phyloP scores from a whole-genome alignment of 768 basidiomycete species.

The Mycena kentingensis region DNA sequence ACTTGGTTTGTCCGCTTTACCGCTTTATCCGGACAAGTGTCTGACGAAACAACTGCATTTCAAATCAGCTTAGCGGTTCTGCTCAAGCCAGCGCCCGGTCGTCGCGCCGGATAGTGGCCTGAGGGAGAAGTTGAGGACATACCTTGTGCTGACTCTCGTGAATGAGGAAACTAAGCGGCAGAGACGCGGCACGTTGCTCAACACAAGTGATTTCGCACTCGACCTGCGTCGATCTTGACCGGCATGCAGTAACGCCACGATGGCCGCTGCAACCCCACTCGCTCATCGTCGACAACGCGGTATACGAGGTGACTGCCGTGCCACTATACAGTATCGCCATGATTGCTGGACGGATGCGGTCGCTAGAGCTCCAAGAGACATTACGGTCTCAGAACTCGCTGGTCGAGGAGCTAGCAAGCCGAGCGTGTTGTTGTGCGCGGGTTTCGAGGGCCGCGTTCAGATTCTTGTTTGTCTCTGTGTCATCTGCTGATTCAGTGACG shows the following conservation, averaged over 20 bases:
- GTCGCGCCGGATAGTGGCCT: constrained; percentile 44
- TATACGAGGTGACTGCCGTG: constrained; percentile 69
- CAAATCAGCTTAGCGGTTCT: constrained; percentile 68
- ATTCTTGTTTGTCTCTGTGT: constrained; percentile 2
- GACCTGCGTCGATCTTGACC: constrained; percentile 53
- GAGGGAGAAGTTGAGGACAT: constrained; percentile 54
- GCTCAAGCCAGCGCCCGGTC: constrained; percentile 63
- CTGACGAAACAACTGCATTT: constrained; percentile 63
- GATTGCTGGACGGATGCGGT: constrained; percentile 71
- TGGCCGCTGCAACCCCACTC: constrained; percentile 70
- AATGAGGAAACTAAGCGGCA: constrained; percentile 59
- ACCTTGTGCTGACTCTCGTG: constrained; percentile 73
- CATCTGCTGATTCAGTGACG: constrained; percentile 2
- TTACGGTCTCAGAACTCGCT: constrained; percentile 61
- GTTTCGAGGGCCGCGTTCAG: constrained; percentile 79
- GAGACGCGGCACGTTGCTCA: constrained; percentile 45
- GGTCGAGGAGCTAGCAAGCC: constrained; percentile 41
- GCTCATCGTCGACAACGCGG: constrained; percentile 49
- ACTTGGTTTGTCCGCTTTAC: constrained; percentile 58
- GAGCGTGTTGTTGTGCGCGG: constrained; percentile 59
- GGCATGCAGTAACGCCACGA: constrained; percentile 61
- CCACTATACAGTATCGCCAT: constrained; percentile 74
- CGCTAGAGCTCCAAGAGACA: constrained; percentile 90
- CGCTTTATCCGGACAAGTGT: neutral
- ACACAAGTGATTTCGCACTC: neutral